Conservation (phyloP, 345 rosid species). For the Sonneratia caseolaris region DNA sequence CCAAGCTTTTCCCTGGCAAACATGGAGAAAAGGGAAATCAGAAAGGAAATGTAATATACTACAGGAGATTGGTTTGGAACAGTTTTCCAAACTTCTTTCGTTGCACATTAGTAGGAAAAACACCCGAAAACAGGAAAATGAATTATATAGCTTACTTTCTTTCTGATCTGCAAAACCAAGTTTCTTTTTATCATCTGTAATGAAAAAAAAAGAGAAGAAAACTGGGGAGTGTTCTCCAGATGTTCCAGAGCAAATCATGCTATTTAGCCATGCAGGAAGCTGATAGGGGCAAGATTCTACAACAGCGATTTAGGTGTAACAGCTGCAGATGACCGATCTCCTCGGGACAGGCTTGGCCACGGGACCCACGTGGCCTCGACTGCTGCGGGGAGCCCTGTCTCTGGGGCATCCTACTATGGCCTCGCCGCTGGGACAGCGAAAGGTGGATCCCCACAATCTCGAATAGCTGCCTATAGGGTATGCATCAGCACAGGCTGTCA, state of each 20-base stretch:
- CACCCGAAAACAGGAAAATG: not conserved
- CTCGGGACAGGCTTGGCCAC: slow-evolving; percentile 67
- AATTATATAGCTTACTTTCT: not conserved
- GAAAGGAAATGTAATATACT: not conserved
- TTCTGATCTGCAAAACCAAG: not conserved
- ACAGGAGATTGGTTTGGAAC: not conserved
- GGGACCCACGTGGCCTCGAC: slow-evolving; percentile 75
- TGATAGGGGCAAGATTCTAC: slow-evolving; percentile 77
- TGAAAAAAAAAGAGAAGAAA: too few relatives aligned
- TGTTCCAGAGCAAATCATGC: too few relatives aligned
- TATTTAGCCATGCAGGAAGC: slow-evolving; percentile 32
- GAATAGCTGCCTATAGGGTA: slow-evolving; percentile 62
- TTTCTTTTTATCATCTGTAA: not conserved
- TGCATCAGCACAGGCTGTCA: slow-evolving; percentile 46
- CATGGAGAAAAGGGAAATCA: not conserved
- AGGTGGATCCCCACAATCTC: slow-evolving; percentile 61
- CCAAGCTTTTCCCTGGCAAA: too few relatives aligned
- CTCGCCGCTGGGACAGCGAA: slow-evolving; percentile 62
- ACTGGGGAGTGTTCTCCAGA: too few relatives aligned
- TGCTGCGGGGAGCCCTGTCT: slow-evolving; percentile 52
- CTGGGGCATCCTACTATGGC: slow-evolving; percentile 60
- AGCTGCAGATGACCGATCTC: slow-evolving; percentile 14
- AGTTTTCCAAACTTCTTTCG: not conserved
- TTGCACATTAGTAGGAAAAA: not conserved
- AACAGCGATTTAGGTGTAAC: slow-evolving; percentile 11